These are phyloP conservation scores for Phaeosphaeria sp. DNA, from an alignment of 2,329 filamentous ascomycete genomes.

Conservation along the genomic window DNA sequence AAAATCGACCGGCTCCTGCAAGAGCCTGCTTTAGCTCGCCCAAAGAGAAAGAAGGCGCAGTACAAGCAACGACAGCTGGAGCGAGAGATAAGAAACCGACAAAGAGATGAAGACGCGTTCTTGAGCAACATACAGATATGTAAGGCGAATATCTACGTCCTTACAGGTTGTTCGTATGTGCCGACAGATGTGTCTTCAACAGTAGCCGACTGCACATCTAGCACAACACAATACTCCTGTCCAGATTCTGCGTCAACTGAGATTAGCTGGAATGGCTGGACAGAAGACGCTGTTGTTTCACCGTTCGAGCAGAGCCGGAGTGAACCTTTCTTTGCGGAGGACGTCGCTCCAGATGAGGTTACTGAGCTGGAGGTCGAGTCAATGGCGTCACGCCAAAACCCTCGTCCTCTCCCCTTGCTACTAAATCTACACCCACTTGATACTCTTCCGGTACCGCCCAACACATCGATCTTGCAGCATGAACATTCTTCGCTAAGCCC, in stretches of 20 bases:
- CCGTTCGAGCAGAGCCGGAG: constrained; percentile 27
- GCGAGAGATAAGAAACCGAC: constrained; percentile 40
- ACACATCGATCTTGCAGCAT: constrained; percentile 19
- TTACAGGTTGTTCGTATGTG: constrained; percentile 25
- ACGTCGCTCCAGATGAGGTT: constrained; percentile 30
- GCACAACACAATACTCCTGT: constrained; percentile 18
- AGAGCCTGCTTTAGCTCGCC: constrained; percentile 12
- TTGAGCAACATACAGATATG: constrained; percentile 42
- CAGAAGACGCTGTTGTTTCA: constrained; percentile 27
- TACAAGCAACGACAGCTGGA: constrained; percentile 35
- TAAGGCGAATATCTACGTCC: constrained; percentile 36
- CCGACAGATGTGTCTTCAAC: constrained; percentile 12
- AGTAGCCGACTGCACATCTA: constrained; percentile 18
- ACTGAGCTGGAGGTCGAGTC: background rate
- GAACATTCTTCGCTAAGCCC: constrained; percentile 24
- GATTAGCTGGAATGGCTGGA: constrained; percentile 41
- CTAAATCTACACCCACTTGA: background rate
- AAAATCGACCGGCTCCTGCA: constrained; percentile 29
- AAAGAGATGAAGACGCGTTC: constrained; percentile 38
- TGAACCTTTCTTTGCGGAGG: constrained; percentile 15
- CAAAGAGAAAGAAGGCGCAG: constrained; percentile 40
- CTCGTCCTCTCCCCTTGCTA: constrained; percentile 9
- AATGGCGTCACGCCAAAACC: background rate
- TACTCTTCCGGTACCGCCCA: constrained; percentile 16
- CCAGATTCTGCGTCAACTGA: constrained; percentile 27